These are phyloP conservation scores for Trypanosoma cruzi DNA, from an alignment of 208 protist species.

Conservation along the genomic window DNA sequence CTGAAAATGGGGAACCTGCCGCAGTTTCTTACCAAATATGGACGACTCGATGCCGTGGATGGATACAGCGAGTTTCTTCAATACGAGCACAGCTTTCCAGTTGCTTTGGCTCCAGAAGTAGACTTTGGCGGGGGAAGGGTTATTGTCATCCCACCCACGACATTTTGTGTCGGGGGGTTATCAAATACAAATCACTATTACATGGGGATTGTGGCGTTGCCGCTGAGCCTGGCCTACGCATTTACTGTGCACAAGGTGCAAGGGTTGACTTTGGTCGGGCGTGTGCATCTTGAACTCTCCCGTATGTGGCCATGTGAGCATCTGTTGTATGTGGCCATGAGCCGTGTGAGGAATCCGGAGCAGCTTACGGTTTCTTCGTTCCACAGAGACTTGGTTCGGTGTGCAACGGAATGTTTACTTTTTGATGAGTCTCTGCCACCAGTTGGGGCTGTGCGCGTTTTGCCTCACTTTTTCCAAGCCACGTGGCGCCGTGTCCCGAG, in stretches of 20 bases:
- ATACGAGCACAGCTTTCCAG: constrained; percentile 63
- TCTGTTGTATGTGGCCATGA: constrained; percentile 90
- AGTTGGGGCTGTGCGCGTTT: constrained; percentile 42
- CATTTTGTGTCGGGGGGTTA: constrained; percentile 67
- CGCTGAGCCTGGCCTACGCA: constrained; percentile 86
- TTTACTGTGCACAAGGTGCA: constrained; percentile 95
- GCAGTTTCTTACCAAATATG: constrained; percentile 37
- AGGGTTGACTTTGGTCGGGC: constrained; percentile 84
- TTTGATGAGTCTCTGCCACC: constrained; percentile 81
- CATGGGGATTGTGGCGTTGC: constrained; percentile 62
- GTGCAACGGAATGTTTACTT: constrained; percentile 65
- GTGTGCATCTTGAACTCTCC: constrained; percentile 84
- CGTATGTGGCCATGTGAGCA: constrained; percentile 91
- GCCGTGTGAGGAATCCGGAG: constrained; percentile 83
- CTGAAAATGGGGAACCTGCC: constrained; percentile 48
- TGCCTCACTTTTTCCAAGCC: constrained; percentile 60
- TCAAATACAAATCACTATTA: constrained; percentile 79
- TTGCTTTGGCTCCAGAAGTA: constrained; percentile 65
- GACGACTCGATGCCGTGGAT: constrained; percentile 42
- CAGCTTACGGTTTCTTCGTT: constrained; percentile 78
- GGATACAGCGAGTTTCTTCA: constrained; percentile 66
- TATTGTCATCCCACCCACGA: constrained; percentile 59
- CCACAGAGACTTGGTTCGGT: constrained; percentile 54
- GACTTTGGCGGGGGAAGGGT: constrained; percentile 70
- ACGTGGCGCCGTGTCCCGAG: constrained; percentile 53